phyloP scores from a whole-genome alignment of 1,284 basidiomycete genomes.

The Pseudozyma hubeiensis region DNA sequence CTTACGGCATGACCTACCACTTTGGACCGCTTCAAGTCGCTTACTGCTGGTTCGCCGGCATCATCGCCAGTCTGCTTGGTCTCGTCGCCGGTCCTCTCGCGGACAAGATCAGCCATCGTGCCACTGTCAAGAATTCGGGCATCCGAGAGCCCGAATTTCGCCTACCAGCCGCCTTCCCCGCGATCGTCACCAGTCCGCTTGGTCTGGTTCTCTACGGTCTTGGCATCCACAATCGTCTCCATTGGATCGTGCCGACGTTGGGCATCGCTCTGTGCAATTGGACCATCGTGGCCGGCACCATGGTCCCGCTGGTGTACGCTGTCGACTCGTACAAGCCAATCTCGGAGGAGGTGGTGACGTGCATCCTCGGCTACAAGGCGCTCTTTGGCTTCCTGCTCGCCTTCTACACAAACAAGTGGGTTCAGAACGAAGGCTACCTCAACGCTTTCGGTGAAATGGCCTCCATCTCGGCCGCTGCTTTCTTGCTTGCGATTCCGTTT shows the following conservation, averaged over 20 bases:
- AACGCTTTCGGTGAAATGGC: constrained; percentile 22
- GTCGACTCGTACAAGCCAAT: constrained; percentile 36
- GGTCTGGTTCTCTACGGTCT: constrained; percentile 25
- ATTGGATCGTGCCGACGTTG: constrained; percentile 32
- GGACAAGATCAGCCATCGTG: constrained; percentile 4
- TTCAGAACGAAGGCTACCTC: constrained; percentile 16
- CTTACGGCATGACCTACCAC: constrained; percentile 17
- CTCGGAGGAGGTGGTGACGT: constrained; percentile 19
- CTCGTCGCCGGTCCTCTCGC: constrained; percentile 12
- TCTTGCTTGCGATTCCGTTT: constrained; percentile 8
- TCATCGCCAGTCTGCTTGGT: constrained; percentile 17
- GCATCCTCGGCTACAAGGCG: constrained; percentile 20
- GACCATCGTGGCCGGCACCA: constrained; percentile 11
- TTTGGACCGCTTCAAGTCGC: constrained; percentile 14
- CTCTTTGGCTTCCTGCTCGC: constrained; percentile 32
- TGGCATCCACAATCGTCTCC: constrained; percentile 18
- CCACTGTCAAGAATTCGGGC: constrained; percentile 9
- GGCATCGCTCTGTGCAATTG: constrained; percentile 19
- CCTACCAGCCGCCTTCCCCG: constrained; percentile 9
- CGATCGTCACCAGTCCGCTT: constrained; percentile 18
- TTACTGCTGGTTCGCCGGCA: constrained; percentile 9
- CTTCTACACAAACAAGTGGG: constrained; percentile 40
- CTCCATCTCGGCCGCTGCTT: constrained; percentile 12
- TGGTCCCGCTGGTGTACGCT: constrained; percentile 19
- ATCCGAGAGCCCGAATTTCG: constrained; percentile 35